Base-by-base conservation (phyloP, 2,329 filamentous ascomycete species). In the Coleophoma crateriformis region DNA sequence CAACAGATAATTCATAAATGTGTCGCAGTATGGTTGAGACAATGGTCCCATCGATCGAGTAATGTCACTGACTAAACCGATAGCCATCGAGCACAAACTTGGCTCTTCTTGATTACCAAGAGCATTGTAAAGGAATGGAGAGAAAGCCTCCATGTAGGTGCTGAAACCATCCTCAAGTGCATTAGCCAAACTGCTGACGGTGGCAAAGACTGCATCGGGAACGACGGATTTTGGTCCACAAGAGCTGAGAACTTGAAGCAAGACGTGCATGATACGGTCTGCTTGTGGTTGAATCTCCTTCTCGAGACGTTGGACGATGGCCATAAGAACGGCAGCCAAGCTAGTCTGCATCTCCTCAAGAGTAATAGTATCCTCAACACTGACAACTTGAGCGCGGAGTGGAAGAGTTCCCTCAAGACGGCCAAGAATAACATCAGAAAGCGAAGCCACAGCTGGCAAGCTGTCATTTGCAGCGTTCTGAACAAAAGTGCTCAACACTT, bases 301-400 rank as follows among this genome's bases (percentile, higher is more conserved):
- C 70, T 97, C 94, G 22, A 99, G 78, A 50, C 94, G 86, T 68
- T 90, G 85, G 54, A 97, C 85, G 64, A 97, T 96, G 45, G 90
- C 85, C 71, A 96, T 84, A 45, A 97, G 77, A 38, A 97, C 94
- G 48, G 89, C 95, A 68, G 85, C 87, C 63, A 99, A 78, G 68
- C 91, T 96, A 46, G 91, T 96, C 74, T 97, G 94, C 81, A 99
- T 95, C 71, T 99, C 94, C 67, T 97, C 91, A 4, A 99, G 79
- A 5, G 88, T 95, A 58, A 97, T 90, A 69, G 86, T 92, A 71
- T 99, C 94, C 70, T 99, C 94, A 27, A 96, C 88, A 65, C 91
- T 96, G 59, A 97, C 91, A 51, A 97, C 90, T 72, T 99, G 94
- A 60, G 81, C 78, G 69, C 96, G 90, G 71, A 99, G 84, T 33